These are phyloP conservation scores for Termitomyces sp. DNA, from an alignment of 768 basidiomycete genomes.

Conservation along the genomic window DNA sequence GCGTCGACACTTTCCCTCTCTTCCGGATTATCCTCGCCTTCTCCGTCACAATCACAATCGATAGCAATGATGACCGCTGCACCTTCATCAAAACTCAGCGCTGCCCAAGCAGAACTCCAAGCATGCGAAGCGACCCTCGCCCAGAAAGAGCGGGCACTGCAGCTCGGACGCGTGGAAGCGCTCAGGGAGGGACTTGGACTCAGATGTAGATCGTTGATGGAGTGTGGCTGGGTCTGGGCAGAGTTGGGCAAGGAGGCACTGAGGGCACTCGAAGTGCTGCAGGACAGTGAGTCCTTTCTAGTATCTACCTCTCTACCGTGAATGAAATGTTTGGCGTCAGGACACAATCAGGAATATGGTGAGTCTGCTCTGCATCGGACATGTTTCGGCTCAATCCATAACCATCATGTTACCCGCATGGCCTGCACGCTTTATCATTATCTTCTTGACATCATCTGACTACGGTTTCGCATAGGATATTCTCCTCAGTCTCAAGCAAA, in stretches of 20 bases:
- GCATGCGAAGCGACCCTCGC: constrained; percentile 77
- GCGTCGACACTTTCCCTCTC: constrained; percentile 38
- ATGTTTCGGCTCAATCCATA: too few relatives aligned
- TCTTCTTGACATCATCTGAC: too few relatives aligned
- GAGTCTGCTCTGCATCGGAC: not conserved
- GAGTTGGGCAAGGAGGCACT: constrained; percentile 64
- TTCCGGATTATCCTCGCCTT: constrained; percentile 21
- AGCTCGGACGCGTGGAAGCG: constrained; percentile 41
- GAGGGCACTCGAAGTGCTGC: constrained; percentile 26
- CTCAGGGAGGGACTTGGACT: constrained; percentile 57
- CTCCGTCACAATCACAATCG: constrained; percentile 12
- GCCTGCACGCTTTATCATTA: too few relatives aligned
- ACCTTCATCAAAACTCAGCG: constrained; percentile 43
- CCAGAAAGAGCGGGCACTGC: constrained; percentile 61
- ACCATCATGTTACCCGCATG: too few relatives aligned
- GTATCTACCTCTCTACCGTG: not conserved
- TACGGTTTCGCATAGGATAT: too few relatives aligned
- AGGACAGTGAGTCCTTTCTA: constrained; percentile 6
- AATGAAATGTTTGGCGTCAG: not conserved
- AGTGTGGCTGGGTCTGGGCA: constrained; percentile 64
- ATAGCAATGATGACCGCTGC: constrained; percentile 8
- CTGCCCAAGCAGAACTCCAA: constrained; percentile 73
- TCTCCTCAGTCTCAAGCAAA: not conserved
- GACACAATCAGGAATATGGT: not conserved
- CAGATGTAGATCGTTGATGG: constrained; percentile 59